Evolutionary conservation across 371 early-diverging fungal species (phyloP).

Genomic region (Mucor mucedo): DNA sequence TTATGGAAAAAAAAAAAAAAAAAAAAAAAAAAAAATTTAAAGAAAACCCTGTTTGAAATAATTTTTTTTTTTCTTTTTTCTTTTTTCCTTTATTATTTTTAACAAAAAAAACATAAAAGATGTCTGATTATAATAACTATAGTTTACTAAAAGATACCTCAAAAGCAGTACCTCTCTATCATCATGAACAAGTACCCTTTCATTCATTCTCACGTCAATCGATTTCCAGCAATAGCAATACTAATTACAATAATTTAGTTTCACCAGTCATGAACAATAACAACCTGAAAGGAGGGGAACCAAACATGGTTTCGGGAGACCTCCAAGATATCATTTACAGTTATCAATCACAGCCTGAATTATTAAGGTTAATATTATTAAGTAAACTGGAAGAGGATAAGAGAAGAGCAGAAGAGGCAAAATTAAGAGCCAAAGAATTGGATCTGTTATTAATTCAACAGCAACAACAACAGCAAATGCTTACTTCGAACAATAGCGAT

Average conservation of each 20-base stretch:
- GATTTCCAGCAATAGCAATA: slow-evolving; percentile 9
- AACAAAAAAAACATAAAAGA: neutral
- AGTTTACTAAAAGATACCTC: slow-evolving; percentile 27
- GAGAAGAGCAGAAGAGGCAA: slow-evolving; percentile 58
- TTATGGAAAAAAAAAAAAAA: slow-evolving; percentile 12
- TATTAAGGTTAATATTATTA: slow-evolving; percentile 61
- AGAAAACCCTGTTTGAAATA: slow-evolving; percentile 22
- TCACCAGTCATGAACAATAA: slow-evolving; percentile 12
- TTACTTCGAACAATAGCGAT: slow-evolving; percentile 9
- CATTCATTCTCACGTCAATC: slow-evolving; percentile 31
- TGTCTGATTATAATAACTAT: slow-evolving; percentile 28
- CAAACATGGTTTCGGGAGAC: slow-evolving; percentile 39
- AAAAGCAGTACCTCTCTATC: slow-evolving; percentile 42
- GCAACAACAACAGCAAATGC: slow-evolving; percentile 24
- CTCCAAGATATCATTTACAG: slow-evolving; percentile 62
- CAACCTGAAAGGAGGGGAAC: slow-evolving; percentile 13
- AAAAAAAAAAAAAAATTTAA: slow-evolving; percentile 9
- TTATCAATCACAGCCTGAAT: slow-evolving; percentile 65
- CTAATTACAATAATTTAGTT: slow-evolving; percentile 4
- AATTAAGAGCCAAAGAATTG: slow-evolving; percentile 50
- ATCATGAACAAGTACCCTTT: slow-evolving; percentile 50
- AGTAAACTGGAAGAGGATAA: slow-evolving; percentile 72
- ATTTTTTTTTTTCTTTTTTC: slow-evolving; percentile 12
- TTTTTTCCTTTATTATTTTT: slow-evolving; percentile 6
- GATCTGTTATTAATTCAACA: slow-evolving; percentile 48